These are phyloP conservation scores for Fusarium sp. DNA, from an alignment of 2,329 filamentous ascomycete species.

Conservation along the genomic window DNA sequence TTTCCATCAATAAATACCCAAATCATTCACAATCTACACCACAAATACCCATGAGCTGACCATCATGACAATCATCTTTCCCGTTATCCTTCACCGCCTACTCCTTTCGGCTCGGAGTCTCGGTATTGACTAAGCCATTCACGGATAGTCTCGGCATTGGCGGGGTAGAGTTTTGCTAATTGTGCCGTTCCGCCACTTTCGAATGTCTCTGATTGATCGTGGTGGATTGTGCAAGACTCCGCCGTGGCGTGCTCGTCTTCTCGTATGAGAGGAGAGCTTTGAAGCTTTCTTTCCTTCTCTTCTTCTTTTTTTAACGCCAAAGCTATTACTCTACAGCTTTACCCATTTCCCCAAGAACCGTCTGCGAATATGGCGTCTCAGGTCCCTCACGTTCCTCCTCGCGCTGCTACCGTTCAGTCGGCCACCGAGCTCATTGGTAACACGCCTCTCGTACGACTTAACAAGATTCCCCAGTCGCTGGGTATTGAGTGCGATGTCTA, in stretches of 20 bases:
- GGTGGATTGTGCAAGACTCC: slow-evolving; percentile 30
- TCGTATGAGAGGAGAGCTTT: slow-evolving; percentile 29
- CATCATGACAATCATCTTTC: background rate
- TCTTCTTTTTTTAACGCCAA: background rate
- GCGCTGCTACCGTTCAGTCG: slow-evolving; percentile 55
- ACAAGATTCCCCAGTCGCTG: slow-evolving; percentile 88
- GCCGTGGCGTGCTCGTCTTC: slow-evolving; percentile 41
- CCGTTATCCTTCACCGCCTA: slow-evolving; percentile 8
- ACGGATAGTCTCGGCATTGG: slow-evolving; percentile 45
- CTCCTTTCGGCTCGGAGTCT: slow-evolving; percentile 19
- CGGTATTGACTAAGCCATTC: slow-evolving; percentile 23
- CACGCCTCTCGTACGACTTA: slow-evolving; percentile 88
- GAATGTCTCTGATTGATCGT: slow-evolving; percentile 21
- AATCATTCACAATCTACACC: background rate
- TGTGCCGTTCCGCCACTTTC: slow-evolving; percentile 35
- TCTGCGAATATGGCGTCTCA: slow-evolving; percentile 38
- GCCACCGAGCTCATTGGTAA: slow-evolving; percentile 90
- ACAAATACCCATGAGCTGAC: background rate
- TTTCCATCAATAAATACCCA: background rate
- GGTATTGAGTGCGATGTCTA: slow-evolving; percentile 88
- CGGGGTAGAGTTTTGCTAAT: slow-evolving; percentile 40
- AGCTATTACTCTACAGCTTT: background rate
- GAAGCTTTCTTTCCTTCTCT: background rate
- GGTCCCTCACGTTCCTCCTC: slow-evolving; percentile 47
- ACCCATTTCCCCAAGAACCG: background rate